Conservation (phyloP, 148 eudicot species). For the Suaeda aralocaspica region DNA sequence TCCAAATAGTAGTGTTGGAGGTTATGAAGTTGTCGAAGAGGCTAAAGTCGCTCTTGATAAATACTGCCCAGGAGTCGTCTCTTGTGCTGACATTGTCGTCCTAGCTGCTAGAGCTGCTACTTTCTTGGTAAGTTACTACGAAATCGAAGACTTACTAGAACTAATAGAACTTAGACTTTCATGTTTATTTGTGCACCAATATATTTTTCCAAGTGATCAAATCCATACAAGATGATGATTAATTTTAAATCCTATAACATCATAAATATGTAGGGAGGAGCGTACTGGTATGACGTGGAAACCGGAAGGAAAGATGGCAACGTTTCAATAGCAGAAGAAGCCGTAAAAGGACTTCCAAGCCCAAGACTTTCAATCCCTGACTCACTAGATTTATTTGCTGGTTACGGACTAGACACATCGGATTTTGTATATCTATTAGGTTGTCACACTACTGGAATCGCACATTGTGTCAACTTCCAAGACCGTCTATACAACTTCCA, state of each 20-base stretch:
- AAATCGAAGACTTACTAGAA: not conserved
- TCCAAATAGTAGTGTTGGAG: conserved; percentile 9
- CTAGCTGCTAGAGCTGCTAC: conserved; percentile 44
- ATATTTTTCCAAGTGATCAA: no score
- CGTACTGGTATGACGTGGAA: conserved; percentile 22
- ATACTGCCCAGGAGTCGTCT: conserved; percentile 45
- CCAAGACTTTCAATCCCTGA: conserved; percentile 9
- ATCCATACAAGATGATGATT: no score
- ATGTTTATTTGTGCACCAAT: not conserved
- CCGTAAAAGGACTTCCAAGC: not conserved
- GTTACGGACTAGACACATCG: not conserved
- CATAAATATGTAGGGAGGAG: conserved; percentile 20
- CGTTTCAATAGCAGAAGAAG: conserved; percentile 21
- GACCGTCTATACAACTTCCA: conserved; percentile 24
- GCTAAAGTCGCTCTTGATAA: conserved; percentile 40
- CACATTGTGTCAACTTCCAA: conserved; percentile 22
- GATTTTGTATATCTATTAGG: conserved; percentile 31
- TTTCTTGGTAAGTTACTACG: conserved; percentile 14
- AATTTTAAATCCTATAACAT: not conserved
- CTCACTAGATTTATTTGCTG: conserved; percentile 11
- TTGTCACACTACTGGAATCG: conserved; percentile 26
- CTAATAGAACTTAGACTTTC: no score
- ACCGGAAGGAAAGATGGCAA: conserved; percentile 25
- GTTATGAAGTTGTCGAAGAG: conserved; percentile 25
- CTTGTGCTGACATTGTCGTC: conserved; percentile 50